Conservation (phyloP, 441 rosid genomes). For the California macrophylla region DNA sequence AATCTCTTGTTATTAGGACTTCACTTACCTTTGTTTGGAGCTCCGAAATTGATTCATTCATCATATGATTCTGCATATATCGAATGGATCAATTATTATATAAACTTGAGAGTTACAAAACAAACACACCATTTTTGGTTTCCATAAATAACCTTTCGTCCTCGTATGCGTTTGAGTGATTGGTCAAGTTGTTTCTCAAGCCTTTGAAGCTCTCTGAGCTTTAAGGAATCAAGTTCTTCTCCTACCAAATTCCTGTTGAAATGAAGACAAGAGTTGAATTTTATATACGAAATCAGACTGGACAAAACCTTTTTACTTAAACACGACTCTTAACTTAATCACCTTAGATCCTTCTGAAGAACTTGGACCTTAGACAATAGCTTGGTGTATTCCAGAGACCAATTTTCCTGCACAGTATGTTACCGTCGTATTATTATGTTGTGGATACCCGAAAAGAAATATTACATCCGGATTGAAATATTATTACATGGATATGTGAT, state of each 20-base stretch:
- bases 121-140: too few species aligned
- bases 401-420: constrained; percentile 35
- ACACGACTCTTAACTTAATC: background rate
- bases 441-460: background rate
- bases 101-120: too few species aligned
- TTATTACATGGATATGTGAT: constrained; percentile 18
- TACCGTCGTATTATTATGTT: too few species aligned
- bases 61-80: too few species aligned
- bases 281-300: background rate
- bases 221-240: constrained; percentile 32
- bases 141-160: too few species aligned
- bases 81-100: too few species aligned
- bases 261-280: background rate
- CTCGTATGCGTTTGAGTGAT: too few species aligned
- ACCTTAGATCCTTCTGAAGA: constrained; percentile 63
- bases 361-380: constrained; percentile 51
- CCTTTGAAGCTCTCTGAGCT: too few species aligned
- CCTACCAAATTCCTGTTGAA: constrained; percentile 36
- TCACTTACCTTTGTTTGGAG: too few species aligned
- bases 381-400: constrained; percentile 53
- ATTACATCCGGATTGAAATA: background rate
- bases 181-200: too few species aligned
- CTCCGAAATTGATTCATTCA: too few species aligned
- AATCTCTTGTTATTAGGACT: too few species aligned
- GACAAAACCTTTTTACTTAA: background rate